Conservation (phyloP, 1,284 basidiomycete genomes). For the Sporisorium scitamineum region DNA sequence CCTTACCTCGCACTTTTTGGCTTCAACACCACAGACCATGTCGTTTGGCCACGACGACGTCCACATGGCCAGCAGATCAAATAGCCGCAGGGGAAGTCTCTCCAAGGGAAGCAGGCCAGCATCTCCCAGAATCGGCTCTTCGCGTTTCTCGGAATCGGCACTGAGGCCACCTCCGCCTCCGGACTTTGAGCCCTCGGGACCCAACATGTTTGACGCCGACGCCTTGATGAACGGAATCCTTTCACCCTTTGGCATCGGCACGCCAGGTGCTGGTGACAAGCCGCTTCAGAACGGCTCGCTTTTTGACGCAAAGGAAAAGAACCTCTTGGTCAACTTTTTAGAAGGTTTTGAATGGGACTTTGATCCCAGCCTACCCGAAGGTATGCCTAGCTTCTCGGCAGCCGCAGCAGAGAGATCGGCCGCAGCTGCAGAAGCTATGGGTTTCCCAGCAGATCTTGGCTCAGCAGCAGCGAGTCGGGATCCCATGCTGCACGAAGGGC, state of each 20-base stretch:
- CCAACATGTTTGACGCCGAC: constrained; percentile 44
- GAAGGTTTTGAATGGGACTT: constrained; percentile 65
- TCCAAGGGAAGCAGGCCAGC: constrained; percentile 52
- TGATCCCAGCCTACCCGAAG: constrained; percentile 58
- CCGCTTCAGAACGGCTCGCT: constrained; percentile 24
- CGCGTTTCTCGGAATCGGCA: constrained; percentile 44
- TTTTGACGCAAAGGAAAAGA: constrained; percentile 59
- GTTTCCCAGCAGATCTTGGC: constrained; percentile 34
- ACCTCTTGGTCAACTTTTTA: constrained; percentile 58
- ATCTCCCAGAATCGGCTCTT: constrained; percentile 39
- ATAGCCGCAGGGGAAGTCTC: constrained; percentile 46
- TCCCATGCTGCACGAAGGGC: constrained; percentile 35
- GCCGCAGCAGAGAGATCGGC: constrained; percentile 49
- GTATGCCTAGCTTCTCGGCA: constrained; percentile 63
- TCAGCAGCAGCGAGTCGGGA: constrained; percentile 25
- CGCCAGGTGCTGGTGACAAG: constrained; percentile 31
- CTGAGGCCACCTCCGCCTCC: constrained; percentile 51
- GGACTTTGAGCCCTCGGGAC: constrained; percentile 48
- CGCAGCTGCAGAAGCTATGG: constrained; percentile 41
- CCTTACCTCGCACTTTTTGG: constrained; percentile 44
- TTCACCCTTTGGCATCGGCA: constrained; percentile 44
- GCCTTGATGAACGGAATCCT: constrained; percentile 29
- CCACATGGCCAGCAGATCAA: constrained; percentile 48
- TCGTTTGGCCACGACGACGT: constrained; percentile 43
- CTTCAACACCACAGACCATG: constrained; percentile 35